phyloP scores from a whole-genome alignment of 2,329 filamentous ascomycete species.

The Penicillium sumatraense region DNA sequence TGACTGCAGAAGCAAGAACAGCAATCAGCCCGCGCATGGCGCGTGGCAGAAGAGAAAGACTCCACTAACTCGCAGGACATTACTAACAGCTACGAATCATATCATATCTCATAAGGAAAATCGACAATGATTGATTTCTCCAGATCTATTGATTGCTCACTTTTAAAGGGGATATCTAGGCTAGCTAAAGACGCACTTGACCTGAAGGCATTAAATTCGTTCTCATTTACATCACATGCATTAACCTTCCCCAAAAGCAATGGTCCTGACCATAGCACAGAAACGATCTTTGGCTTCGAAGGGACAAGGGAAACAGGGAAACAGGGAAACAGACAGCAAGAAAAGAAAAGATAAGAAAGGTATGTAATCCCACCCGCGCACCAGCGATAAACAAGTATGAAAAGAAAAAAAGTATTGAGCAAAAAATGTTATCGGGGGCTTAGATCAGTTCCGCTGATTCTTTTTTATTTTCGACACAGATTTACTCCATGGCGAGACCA shows the following conservation, averaged over 20 bases:
- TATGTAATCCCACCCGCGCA: conserved; percentile 30
- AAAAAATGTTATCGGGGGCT: conserved; percentile 4
- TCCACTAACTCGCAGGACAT: neutral
- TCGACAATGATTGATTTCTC: neutral
- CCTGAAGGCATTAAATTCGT: conserved; percentile 25
- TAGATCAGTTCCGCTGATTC: conserved; percentile 13
- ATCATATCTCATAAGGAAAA: neutral
- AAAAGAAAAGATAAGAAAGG: conserved; percentile 18
- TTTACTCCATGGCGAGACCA: conserved; percentile 42
- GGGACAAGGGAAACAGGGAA: conserved; percentile 13
- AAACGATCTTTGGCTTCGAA: conserved; percentile 22
- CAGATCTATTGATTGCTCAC: conserved; percentile 9
- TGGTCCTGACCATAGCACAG: conserved; percentile 27
- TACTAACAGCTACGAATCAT: conserved; percentile 1
- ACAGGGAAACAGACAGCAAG: neutral
- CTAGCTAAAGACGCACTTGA: conserved; percentile 14
- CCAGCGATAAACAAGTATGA: conserved; percentile 21
- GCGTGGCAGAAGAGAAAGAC: neutral
- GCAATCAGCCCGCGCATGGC: neutral
- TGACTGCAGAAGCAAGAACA: neutral
- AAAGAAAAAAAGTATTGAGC: conserved; percentile 13
- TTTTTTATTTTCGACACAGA: conserved; percentile 9
- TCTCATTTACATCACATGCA: conserved; percentile 37
- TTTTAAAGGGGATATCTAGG: conserved; percentile 6
- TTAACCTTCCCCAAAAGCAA: conserved; percentile 31